Base-by-base conservation (phyloP, 1,139 yeast species). In the Candida buenavistaensis region DNA sequence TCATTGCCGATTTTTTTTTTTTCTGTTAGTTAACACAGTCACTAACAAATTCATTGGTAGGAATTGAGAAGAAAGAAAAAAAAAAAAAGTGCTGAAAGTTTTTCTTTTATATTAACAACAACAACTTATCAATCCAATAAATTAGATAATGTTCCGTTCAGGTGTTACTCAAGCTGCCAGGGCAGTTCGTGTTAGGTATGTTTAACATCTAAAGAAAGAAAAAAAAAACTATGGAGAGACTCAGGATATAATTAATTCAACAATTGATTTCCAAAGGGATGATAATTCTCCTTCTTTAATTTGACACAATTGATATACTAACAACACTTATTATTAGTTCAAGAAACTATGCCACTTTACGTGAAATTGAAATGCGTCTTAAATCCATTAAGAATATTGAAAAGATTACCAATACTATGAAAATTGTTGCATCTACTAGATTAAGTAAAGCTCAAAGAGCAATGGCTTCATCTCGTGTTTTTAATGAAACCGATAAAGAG, bases 381-480 rank as follows among this genome's bases (percentile, higher is more conserved):
- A 92, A 92, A 78, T 88, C 97, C 48, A 92, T 92, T 66, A 92
- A 90, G 78, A 92, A 92, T 79, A 92, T 92, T 66, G 97, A 92
- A 73, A 92, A 92, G 77, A 92, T 92, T 72, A 92, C 98, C 74
- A 92, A 92, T 75, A 92, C 98, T 67, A 92, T 92, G 98, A 92
- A 90, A 78, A 84, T 94, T 69, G 98, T 92, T 57, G 98, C 98
- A 35, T 90, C 97, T 30, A 92, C 98, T 54, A 87, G 97, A 75
- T 80, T 92, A 65, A 78, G 80, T 64, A 89, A 87, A 72, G 98
- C 98, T 44, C 96, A 90, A 70, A 86, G 84, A 64, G 96, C 97
- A 49, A 92, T 90, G 92, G 73, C 77, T 52, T 78, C 88, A 37
- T 86, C 97, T 33, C 82, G 95, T 64, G 82, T 80, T 45, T 90